These are phyloP conservation scores for Heliophila coronopifolia DNA, from an alignment of 441 rosid genomes.

Conservation along the genomic window DNA sequence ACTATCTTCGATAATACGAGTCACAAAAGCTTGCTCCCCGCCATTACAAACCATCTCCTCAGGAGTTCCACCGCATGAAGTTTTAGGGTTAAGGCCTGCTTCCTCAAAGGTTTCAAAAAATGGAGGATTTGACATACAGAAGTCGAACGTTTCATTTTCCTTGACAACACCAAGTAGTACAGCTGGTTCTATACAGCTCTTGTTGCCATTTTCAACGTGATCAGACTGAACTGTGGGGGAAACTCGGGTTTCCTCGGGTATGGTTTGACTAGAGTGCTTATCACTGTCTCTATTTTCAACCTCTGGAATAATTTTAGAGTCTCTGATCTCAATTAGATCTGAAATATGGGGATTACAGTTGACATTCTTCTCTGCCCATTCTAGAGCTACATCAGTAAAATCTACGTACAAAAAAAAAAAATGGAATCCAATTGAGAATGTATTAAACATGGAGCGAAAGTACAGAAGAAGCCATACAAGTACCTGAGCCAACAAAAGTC, in stretches of 20 bases:
- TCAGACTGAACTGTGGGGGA: conserved; percentile 21
- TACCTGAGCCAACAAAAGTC: conserved; percentile 83
- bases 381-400: conserved; percentile 66
- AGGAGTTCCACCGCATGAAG: conserved; percentile 85
- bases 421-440: conserved; percentile 14
- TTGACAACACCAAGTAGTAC: conserved; percentile 58
- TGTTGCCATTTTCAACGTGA: conserved; percentile 17
- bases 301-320: conserved; percentile 33
- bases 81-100: conserved; percentile 86
- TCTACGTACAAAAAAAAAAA: conserved; percentile 50
- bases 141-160: conserved; percentile 71
- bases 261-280: too few relatives aligned
- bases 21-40: conserved; percentile 81
- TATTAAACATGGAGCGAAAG: neutral
- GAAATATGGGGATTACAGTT: conserved; percentile 59
- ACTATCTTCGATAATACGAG: conserved; percentile 73
- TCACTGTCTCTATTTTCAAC: conserved; percentile 19
- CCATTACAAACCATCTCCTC: conserved; percentile 87
- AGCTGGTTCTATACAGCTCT: conserved; percentile 39
- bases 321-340: conserved; percentile 62
- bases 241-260: conserved; percentile 18
- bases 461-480: neutral
- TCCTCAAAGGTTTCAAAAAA: conserved; percentile 77
- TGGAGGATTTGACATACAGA: conserved; percentile 98
- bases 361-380: conserved; percentile 87